A percentile compares a stretch with the other conserved stretches of the same genome.
Conservation (phyloP, 1,284 basidiomycete genomes). For the Trametes hirsuta region DNA sequence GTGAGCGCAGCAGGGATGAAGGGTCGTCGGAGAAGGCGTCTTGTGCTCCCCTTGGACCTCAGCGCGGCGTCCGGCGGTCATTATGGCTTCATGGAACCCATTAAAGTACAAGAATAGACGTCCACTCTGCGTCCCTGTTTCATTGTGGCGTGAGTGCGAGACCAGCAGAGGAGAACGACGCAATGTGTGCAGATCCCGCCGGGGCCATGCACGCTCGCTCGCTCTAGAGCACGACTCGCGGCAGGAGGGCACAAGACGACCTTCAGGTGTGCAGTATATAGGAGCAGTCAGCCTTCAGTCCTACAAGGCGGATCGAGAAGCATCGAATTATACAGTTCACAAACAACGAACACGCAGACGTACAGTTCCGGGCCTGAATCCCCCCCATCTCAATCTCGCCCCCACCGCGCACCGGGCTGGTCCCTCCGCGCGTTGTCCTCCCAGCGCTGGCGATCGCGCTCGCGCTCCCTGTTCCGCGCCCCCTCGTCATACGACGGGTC, state of each 20-base stretch:
- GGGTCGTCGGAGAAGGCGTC: no score
- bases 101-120: no score
- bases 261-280: neutral
- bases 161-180: no score
- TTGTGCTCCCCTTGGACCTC: no score
- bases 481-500: slow-evolving; percentile 42
- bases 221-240: no score
- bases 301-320: neutral
- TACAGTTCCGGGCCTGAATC: neutral
- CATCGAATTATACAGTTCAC: neutral
- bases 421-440: slow-evolving; percentile 47
- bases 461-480: slow-evolving; percentile 53
- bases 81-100: no score
- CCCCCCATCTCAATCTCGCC: slow-evolving; percentile 25
- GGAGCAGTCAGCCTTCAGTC: neutral
- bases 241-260: neutral
- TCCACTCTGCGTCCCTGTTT: no score
- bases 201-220: no score
- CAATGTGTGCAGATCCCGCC: no score
- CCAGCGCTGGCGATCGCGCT: slow-evolving; percentile 56
- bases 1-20: no score
- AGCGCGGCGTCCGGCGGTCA: no score
- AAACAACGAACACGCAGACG: neutral
- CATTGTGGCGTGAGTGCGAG: no score
- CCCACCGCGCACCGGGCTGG: slow-evolving; percentile 31